Evolutionary conservation across 805 yeast species (phyloP).

Genomic region (Yarrowia osloensis): DNA sequence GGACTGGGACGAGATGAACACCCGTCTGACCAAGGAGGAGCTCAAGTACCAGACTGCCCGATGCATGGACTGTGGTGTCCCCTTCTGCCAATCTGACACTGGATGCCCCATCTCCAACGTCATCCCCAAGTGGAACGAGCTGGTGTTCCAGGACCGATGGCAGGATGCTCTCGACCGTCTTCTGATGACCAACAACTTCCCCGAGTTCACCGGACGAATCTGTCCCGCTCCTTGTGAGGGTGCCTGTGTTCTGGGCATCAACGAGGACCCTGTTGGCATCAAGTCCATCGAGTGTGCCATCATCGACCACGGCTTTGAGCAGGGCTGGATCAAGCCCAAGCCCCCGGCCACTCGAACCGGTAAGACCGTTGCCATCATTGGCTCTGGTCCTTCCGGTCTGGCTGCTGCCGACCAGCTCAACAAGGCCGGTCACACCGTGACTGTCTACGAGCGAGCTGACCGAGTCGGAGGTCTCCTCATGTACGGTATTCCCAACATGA

Average conservation of each 20-base stretch:
- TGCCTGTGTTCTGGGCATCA: constrained; percentile 90
- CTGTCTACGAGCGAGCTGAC: constrained; percentile 91
- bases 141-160: constrained; percentile 95
- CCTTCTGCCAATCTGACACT: constrained; percentile 96
- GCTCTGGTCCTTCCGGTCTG: constrained; percentile 97
- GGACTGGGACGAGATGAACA: constrained; percentile 91
- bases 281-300: constrained; percentile 95
- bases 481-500: constrained; percentile 99
- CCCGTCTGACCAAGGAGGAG: constrained; percentile 80
- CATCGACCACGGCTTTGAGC: constrained; percentile 92
- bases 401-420: constrained; percentile 97
- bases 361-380: constrained; percentile 79
- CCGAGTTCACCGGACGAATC: constrained; percentile 96
- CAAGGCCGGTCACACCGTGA: constrained; percentile 91
- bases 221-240: constrained; percentile 99
- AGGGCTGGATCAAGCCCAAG: constrained; percentile 91
- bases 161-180: constrained; percentile 86
- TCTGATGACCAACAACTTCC: constrained; percentile 96
- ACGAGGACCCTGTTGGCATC: constrained; percentile 93
- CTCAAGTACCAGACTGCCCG: constrained; percentile 91
- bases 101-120: constrained; percentile 98
- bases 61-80: constrained; percentile 99
- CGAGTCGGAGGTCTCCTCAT: constrained; percentile 95
- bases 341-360: constrained; percentile 84
- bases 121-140: constrained; percentile 97